A percentile compares a stretch with the other conserved stretches of the same genome.
phyloP scores from a whole-genome alignment of 148 eudicot species.

The Pouteria glomerata region DNA sequence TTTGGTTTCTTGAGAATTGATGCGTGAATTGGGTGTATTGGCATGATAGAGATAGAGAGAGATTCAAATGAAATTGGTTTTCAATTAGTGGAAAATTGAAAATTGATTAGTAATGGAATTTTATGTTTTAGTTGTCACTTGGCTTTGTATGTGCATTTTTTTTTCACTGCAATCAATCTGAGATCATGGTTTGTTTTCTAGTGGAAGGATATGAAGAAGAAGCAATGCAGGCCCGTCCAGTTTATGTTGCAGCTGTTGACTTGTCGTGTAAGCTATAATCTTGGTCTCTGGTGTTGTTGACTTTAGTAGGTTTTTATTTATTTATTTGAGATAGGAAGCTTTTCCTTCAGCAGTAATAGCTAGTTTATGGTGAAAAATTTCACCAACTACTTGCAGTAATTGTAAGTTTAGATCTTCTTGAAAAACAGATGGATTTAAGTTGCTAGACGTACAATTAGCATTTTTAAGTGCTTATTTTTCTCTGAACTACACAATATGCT shows the following conservation, averaged over 20 bases:
- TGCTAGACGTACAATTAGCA: neutral
- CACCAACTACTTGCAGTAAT: neutral
- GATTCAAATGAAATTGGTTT: neutral
- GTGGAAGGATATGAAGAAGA: slow-evolving; percentile 70
- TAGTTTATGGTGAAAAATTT: slow-evolving; percentile 3
- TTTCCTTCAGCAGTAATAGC: neutral
- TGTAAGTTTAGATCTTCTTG: neutral
- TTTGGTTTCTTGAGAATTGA: neutral
- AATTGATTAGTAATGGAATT: no score
- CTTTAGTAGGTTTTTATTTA: neutral
- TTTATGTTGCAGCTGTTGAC: slow-evolving; percentile 81
- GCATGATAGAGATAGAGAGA: neutral
- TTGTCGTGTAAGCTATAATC: slow-evolving; percentile 63
- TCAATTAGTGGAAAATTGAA: neutral
- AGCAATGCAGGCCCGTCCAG: slow-evolving; percentile 75
- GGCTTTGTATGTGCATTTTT: slow-evolving; percentile 5
- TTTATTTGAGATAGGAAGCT: neutral
- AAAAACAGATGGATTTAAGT: neutral
- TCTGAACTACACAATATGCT: neutral
- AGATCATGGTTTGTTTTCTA: slow-evolving; percentile 14
- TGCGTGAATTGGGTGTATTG: neutral
- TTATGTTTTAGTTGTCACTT: neutral
- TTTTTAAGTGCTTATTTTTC: neutral
- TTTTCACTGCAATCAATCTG: neutral
- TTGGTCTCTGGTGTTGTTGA: neutral